phyloP scores from a whole-genome alignment of 768 basidiomycete genomes.

The Cubamyces lactineus region DNA sequence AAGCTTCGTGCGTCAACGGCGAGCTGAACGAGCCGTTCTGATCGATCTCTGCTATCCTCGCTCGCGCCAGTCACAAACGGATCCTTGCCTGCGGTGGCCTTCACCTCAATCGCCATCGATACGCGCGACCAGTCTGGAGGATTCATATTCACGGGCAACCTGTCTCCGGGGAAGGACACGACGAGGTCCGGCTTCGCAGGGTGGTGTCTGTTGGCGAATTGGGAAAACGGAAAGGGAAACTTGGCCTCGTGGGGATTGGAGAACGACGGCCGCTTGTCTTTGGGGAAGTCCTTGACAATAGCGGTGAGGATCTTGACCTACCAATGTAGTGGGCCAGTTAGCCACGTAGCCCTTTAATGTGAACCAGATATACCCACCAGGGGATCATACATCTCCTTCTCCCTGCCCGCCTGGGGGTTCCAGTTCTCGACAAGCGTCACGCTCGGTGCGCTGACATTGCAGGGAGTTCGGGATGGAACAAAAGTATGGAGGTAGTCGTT shows the following conservation, averaged over 20 bases:
- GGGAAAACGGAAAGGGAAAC: conserved; percentile 16
- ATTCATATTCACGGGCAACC: not conserved
- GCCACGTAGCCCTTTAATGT: too few species aligned
- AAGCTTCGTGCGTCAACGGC: conserved; percentile 11
- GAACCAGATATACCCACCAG: not conserved
- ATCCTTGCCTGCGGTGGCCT: not conserved
- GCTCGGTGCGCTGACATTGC: not conserved
- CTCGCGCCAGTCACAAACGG: not conserved
- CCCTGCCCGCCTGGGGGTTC: not conserved
- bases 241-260: conserved; percentile 10
- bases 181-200: not conserved
- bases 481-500: not conserved
- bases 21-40: not conserved
- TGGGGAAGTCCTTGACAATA: conserved; percentile 4
- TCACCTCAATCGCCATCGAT: conserved; percentile 10
- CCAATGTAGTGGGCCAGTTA: too few species aligned
- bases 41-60: not conserved
- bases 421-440: not conserved
- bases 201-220: conserved; percentile 7
- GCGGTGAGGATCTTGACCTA: not conserved
- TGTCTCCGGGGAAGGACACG: conserved; percentile 2
- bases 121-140: not conserved
- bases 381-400: not conserved
- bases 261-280: conserved; percentile 4
- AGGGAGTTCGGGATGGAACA: not conserved